phyloP scores from a whole-genome alignment of 2,329 filamentous ascomycete species.

The Hirsutella minnesotensis region DNA sequence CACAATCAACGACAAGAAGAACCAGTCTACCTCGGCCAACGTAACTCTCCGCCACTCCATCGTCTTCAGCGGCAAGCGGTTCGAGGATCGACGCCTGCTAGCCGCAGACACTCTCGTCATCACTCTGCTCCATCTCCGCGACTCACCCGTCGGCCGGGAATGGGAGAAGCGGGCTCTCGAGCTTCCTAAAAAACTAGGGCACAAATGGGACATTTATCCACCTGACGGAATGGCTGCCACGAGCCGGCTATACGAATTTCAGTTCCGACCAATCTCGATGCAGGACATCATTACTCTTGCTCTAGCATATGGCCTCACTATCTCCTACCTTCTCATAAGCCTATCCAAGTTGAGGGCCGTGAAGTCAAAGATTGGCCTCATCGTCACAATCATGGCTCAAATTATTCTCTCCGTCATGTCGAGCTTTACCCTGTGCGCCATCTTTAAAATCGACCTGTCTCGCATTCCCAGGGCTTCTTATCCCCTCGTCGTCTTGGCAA shows the following conservation, averaged over 20 bases:
- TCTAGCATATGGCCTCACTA: conserved; percentile 51
- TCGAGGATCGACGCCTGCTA: conserved; percentile 52
- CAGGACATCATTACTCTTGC: conserved; percentile 53
- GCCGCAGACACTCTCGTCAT: conserved; percentile 71
- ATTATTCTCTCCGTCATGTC: conserved; percentile 62
- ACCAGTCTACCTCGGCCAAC: conserved; percentile 55
- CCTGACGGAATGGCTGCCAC: conserved; percentile 37
- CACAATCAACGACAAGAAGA: conserved; percentile 57
- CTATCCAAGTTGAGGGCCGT: conserved; percentile 60
- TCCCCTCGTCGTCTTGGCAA: conserved; percentile 62
- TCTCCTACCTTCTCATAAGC: conserved; percentile 53
- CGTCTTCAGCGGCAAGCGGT: conserved; percentile 72
- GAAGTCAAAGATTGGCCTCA: conserved; percentile 63
- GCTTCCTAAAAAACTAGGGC: conserved; percentile 35
- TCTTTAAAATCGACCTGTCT: conserved; percentile 64
- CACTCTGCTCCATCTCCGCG: conserved; percentile 57
- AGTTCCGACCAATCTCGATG: conserved; percentile 60
- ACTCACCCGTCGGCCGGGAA: conserved; percentile 49
- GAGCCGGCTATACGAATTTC: conserved; percentile 64
- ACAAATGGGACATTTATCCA: conserved; percentile 56
- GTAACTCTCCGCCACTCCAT: conserved; percentile 66
- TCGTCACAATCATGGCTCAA: conserved; percentile 58
- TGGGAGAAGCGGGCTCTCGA: conserved; percentile 51
- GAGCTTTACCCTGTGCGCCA: conserved; percentile 68
- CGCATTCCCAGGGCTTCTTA: conserved; percentile 64